Conservation (phyloP, 805 yeast species). For the Pichia scutulata region DNA sequence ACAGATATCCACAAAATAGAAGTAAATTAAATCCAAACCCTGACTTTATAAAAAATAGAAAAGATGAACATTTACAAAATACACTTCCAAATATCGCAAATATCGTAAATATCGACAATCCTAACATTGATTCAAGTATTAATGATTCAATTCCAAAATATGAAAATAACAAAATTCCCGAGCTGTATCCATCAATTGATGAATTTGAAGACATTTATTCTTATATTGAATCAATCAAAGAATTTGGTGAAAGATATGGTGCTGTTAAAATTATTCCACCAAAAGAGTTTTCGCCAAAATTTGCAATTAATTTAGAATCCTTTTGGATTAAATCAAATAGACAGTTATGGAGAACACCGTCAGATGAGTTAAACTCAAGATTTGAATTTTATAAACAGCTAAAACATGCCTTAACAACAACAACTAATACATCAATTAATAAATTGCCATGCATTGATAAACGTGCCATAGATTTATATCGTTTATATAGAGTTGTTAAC, state of each 20-base stretch:
- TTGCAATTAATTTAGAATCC: constrained; percentile 35
- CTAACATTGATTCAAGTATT: neutral
- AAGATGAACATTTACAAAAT: neutral
- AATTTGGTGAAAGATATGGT: constrained; percentile 54
- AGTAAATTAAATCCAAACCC: constrained; percentile 38
- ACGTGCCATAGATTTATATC: constrained; percentile 55
- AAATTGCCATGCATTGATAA: constrained; percentile 63
- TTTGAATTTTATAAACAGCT: constrained; percentile 42
- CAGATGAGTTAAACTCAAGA: constrained; percentile 36
- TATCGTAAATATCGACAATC: neutral
- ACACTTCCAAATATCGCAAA: neutral
- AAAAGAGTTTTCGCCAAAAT: constrained; percentile 12
- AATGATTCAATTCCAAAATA: neutral
- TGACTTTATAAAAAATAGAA: constrained; percentile 25
- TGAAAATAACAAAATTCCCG: constrained; percentile 37
- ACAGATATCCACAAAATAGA: constrained; percentile 37
- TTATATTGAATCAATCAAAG: constrained; percentile 48
- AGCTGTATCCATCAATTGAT: constrained; percentile 43
- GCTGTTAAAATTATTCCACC: constrained; percentile 74
- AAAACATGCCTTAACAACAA: constrained; percentile 26
- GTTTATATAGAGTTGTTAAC: constrained; percentile 49
- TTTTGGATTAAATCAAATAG: constrained; percentile 46
- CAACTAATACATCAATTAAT: constrained; percentile 16
- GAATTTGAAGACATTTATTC: constrained; percentile 59
- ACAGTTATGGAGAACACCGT: constrained; percentile 38